phyloP scores from a whole-genome alignment of 768 basidiomycete genomes.

The Trametopsis cervina region DNA sequence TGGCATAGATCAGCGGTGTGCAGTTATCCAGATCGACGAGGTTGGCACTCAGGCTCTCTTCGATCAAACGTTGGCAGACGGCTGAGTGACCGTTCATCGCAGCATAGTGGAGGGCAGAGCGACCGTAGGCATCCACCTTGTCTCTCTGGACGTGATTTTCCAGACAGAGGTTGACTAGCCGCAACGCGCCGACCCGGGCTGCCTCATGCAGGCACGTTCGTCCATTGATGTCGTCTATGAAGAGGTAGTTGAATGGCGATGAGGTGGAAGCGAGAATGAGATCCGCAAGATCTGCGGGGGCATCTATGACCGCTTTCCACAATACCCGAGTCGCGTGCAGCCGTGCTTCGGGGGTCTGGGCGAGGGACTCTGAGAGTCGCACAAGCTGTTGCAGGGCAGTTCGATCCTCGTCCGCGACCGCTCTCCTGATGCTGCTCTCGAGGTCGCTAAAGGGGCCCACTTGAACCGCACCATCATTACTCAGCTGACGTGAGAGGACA shows the following conservation, averaged over 20 bases:
- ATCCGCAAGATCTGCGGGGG: slow-evolving; percentile 64
- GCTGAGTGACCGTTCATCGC: slow-evolving; percentile 83
- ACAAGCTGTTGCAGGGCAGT: slow-evolving; percentile 63
- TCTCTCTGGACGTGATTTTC: slow-evolving; percentile 61
- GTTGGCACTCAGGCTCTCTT: slow-evolving; percentile 57
- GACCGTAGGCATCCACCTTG: slow-evolving; percentile 83
- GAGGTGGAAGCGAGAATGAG: slow-evolving; percentile 63
- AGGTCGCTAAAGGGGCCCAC: slow-evolving; percentile 81
- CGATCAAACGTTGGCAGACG: slow-evolving; percentile 71
- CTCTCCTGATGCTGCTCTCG: slow-evolving; percentile 79
- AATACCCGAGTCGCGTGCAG: slow-evolving; percentile 83
- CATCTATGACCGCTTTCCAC: slow-evolving; percentile 88
- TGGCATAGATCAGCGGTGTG: slow-evolving; percentile 91
- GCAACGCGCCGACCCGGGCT: slow-evolving; percentile 73
- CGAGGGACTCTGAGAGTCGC: slow-evolving; percentile 59
- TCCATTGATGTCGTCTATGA: slow-evolving; percentile 95
- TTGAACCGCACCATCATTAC: slow-evolving; percentile 44
- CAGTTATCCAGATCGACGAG: slow-evolving; percentile 89
- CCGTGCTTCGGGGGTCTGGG: slow-evolving; percentile 51
- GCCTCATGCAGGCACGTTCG: slow-evolving; percentile 92
- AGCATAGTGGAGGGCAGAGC: slow-evolving; percentile 92
- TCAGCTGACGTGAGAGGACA: slow-evolving; percentile 65
- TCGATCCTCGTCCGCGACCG: slow-evolving; percentile 55
- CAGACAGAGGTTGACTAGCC: slow-evolving; percentile 78
- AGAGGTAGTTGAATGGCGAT: slow-evolving; percentile 78